These are phyloP conservation scores for Forsythia suspensa DNA, from an alignment of 257 asterid genomes.

Conservation along the genomic window DNA sequence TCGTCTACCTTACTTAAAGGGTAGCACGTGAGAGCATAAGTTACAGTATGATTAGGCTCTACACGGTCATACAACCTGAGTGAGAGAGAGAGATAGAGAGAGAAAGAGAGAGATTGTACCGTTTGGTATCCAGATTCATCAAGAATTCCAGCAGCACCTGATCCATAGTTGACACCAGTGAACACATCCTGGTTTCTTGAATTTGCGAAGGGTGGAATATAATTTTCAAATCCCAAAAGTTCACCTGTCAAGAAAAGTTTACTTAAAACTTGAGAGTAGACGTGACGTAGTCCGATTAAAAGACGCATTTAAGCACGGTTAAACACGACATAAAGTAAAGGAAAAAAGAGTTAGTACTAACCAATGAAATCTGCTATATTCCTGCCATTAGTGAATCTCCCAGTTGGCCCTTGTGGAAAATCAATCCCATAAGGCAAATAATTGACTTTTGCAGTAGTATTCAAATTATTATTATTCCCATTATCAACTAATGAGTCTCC, in stretches of 20 bases:
- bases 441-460: conserved; percentile 28
- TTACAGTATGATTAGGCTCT: no score
- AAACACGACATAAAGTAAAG: no score
- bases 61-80: no score
- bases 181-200: conserved; percentile 7
- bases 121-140: not conserved
- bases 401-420: conserved; percentile 34
- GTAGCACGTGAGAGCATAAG: no score
- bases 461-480: conserved; percentile 37
- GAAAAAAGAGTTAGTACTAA: not conserved
- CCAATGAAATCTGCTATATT: conserved; percentile 33
- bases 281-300: no score
- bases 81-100: not conserved
- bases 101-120: not conserved
- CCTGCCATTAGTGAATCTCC: conserved; percentile 39
- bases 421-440: conserved; percentile 41
- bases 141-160: conserved; percentile 24
- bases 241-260: conserved; percentile 3
- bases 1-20: no score
- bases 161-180: conserved; percentile 22
- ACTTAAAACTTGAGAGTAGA: not conserved
- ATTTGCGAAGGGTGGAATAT: conserved; percentile 16
- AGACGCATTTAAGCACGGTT: no score
- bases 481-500: conserved; percentile 39
- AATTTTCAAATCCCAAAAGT: conserved; percentile 11